Evolutionary conservation across 257 asterid species (phyloP), one percentile per base, ranked within the genome.

Genomic region (Fraxinus cuspidata): DNA sequence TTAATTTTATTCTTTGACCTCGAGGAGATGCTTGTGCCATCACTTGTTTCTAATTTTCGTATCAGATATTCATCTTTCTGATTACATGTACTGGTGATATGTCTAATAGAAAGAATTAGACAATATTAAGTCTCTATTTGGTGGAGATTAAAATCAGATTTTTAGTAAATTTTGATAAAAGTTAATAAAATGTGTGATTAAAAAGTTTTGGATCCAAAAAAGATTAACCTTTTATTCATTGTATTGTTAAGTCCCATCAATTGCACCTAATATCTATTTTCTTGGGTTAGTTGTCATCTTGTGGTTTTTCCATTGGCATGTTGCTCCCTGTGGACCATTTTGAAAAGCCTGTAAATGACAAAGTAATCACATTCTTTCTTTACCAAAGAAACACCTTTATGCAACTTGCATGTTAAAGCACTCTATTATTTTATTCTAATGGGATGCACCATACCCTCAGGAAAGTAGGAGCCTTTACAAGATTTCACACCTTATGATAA

Each of bases 401-500:
- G 86, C 88, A 74, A 88, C 79, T 84, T 88, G 89, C 82, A 74
- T 82, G 83, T 82, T 84, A 44, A 75, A 72, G 29, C 71, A 40
- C 60, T 85, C 80, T 70, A 65, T 72, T 78, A 66, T 78, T 82
- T 86, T 85, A 80, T 88, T 84, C 85, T 72, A 85, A 83, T 81
- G 84, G 76, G 85, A 80, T 75, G 64, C 81, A 78, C 86, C 72
- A 18, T 73, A 37, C 66, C 31, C 16, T 16, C n/a, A 42, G 51
- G 51, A 12, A 12, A 42, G 51, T 42, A 42, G 51, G 42, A 37
- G 81, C 75, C 92, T 88, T 86, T 87, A 82, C 80, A 73, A 85
- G 95, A 94, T 90, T 92, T 97, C 87, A 63, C 83, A 74, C 84
- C 86, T 78, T 86, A 84, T 86, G 87, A 79, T 47, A 82, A 80